Evolutionary conservation across 257 asterid genomes (phyloP), one percentile per base, ranked within the genome.

Genomic region (Fraxinus anomala): DNA sequence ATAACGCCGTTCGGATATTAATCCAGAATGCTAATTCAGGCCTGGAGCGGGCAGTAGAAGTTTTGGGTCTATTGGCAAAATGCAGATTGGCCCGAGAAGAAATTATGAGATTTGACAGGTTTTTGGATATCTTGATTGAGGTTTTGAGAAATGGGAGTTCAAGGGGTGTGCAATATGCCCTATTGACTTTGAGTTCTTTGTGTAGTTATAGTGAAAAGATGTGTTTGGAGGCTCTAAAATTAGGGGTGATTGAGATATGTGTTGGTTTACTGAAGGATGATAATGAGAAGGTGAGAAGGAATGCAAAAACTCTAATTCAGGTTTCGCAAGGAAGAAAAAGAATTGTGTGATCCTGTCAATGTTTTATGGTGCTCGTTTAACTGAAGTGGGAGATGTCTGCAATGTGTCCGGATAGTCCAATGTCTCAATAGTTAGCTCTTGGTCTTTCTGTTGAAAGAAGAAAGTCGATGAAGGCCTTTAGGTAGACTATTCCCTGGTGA

Each of bases 21-120:
- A 90, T 94, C 56, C 87, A 82, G 78, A 91, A 92, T 36, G 87
- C 85, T 12, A 78, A 80, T 72, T 87, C 87, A n/a, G 97, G 99
- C 74, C 85, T 92, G 12, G 99, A 91, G 74, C 82, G 97, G 81
- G 93, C 97, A 0, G 96, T 91, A 59, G 97, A 92, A 86, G 99
- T 92, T 68, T 73, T 92, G 81, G 97, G 96, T 28, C 83, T 91
- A n/a, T 70, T 94, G 79, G 94, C 92, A 1, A 94, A 92, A 78
- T 91, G 94, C 72, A 91, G 79, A 73, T 84, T 75, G n/a, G 99
- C 89, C 26, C 79, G 97, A 39, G 91, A 92, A 11, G 96, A 90
- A 69, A 94, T 94, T 93, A 33, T 89, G 82, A 83, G 80, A 24
- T 82, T 67, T 65, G 70, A 72, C 61, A 94, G 92, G 59, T 44